Evolutionary conservation across 257 asterid species (phyloP).

Genomic region (Solanum microdontum): DNA sequence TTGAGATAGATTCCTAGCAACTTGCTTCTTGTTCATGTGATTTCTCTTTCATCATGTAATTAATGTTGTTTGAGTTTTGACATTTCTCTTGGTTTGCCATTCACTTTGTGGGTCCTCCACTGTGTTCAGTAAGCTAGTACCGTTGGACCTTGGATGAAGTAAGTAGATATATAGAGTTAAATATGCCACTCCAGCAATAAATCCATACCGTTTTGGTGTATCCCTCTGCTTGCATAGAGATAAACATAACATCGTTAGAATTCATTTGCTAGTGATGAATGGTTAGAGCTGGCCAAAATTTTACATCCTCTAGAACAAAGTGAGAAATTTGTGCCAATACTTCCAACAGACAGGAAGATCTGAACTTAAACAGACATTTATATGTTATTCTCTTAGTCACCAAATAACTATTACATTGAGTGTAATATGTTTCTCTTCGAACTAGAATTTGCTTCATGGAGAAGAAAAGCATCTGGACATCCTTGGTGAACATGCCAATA

Average conservation of each 20-base stretch:
- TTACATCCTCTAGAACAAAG: background rate
- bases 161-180: background rate
- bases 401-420: background rate
- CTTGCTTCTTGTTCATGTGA: background rate
- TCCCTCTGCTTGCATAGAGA: background rate
- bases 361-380: background rate
- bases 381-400: background rate
- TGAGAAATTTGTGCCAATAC: background rate
- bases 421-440: background rate
- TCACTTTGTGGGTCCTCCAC: background rate
- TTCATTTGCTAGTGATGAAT: background rate
- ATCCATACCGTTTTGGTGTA: background rate
- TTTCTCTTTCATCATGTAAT: background rate
- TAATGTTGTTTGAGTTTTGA: background rate
- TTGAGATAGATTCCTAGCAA: background rate
- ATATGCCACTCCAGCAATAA: background rate
- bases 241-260: background rate
- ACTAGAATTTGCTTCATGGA: background rate
- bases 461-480: background rate
- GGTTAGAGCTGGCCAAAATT: background rate
- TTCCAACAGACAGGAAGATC: background rate
- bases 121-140: background rate
- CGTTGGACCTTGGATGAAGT: background rate
- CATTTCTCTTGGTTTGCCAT: background rate
- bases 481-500: background rate